Evolutionary conservation across 1,284 basidiomycete genomes (phyloP).

Genomic region (Abortiporus biennis): DNA sequence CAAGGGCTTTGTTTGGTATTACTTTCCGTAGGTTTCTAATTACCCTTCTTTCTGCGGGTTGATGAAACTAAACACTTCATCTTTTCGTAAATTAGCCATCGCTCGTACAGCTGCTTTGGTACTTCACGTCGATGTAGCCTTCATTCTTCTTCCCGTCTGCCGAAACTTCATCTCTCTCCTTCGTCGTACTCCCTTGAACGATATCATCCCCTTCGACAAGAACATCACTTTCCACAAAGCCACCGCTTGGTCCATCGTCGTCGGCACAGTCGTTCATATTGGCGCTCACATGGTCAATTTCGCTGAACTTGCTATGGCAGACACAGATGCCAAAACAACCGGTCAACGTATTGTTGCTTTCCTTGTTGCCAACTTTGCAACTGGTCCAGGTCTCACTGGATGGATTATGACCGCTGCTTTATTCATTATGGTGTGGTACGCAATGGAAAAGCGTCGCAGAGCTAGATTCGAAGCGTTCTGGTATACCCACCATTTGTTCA

Average conservation of each 20-base stretch:
- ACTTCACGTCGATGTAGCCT: constrained; percentile 81
- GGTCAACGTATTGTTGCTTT: constrained; percentile 59
- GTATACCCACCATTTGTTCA: constrained; percentile 86
- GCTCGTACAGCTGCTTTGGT: constrained; percentile 82
- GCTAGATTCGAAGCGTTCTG: constrained; percentile 82
- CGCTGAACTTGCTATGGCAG: constrained; percentile 55
- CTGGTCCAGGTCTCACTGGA: constrained; percentile 85
- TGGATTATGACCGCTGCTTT: constrained; percentile 83
- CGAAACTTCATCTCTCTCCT: constrained; percentile 85
- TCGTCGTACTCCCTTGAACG: constrained; percentile 75
- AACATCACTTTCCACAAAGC: constrained; percentile 86
- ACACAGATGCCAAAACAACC: constrained; percentile 44
- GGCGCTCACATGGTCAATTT: constrained; percentile 80
- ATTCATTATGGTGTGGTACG: constrained; percentile 75
- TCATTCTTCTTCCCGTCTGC: constrained; percentile 89
- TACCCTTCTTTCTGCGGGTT: background rate
- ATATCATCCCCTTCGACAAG: constrained; percentile 86
- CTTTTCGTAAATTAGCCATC: constrained; percentile 43
- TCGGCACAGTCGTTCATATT: constrained; percentile 69
- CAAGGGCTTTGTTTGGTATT: constrained; percentile 63
- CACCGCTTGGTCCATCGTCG: constrained; percentile 81
- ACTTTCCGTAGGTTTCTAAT: constrained; percentile 59
- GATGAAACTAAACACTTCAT: constrained; percentile 1
- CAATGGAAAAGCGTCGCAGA: constrained; percentile 70
- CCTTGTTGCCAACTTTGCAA: constrained; percentile 71